Conservation (phyloP, 1,284 basidiomycete species). For the Termitomyces sp. region DNA sequence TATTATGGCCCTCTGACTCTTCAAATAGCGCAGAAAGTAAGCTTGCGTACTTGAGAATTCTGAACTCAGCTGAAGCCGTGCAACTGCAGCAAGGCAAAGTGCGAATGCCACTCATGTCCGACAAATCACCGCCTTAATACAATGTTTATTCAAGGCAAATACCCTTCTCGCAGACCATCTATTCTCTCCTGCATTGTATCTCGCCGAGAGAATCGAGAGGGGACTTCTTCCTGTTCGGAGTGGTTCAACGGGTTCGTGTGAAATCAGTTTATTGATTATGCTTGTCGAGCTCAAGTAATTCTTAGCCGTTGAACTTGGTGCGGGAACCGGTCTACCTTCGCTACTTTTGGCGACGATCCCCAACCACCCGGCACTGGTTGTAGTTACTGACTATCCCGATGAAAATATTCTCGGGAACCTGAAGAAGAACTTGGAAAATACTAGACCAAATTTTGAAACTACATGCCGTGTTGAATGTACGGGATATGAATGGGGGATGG, state of each 20-base stretch:
- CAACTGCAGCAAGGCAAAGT: conserved; percentile 48
- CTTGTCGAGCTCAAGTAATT: not conserved
- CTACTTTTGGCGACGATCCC: conserved; percentile 46
- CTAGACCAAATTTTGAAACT: conserved; percentile 30
- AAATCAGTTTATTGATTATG: not conserved
- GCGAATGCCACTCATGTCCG: conserved; percentile 15
- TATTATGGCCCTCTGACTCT: conserved; percentile 44
- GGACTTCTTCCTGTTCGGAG: conserved; percentile 35
- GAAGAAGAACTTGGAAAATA: conserved; percentile 45
- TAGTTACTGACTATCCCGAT: conserved; percentile 67
- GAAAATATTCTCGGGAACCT: conserved; percentile 53
- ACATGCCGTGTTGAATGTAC: conserved; percentile 38
- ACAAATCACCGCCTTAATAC: conserved; percentile 14
- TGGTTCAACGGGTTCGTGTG: conserved; percentile 33
- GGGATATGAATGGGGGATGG: conserved; percentile 63
- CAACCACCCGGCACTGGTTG: conserved; percentile 43
- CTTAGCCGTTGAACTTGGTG: conserved; percentile 61
- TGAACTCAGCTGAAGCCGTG: conserved; percentile 3
- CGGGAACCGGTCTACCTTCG: conserved; percentile 62
- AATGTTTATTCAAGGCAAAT: conserved; percentile 42
- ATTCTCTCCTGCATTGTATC: conserved; percentile 62
- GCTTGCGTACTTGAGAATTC: not conserved
- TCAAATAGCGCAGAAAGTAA: conserved; percentile 51
- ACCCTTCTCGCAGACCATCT: conserved; percentile 68
- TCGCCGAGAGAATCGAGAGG: conserved; percentile 60